Base-by-base conservation (phyloP, 331 rosid species). In the Erythrophleum ivorense region DNA sequence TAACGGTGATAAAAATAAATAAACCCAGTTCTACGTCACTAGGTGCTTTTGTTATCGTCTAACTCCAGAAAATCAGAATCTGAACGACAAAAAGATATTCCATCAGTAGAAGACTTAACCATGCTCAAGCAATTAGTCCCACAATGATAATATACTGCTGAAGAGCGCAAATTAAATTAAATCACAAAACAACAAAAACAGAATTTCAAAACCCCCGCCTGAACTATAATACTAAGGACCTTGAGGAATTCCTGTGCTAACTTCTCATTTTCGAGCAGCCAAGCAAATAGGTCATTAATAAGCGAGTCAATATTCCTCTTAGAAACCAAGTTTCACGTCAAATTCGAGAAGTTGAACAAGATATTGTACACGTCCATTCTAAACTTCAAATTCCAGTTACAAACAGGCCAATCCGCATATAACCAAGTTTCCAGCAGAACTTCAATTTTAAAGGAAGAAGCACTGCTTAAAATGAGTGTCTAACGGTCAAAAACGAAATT, bases 401-500 rank as follows among this genome's bases (percentile, higher is more conserved):
- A 59, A 38, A 68, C 75, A 77, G 55, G 24, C 63, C 21, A 49
- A 78, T 50, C 64, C 4, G n/a, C 65, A 77, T 72, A 6, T 43
- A 75, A 65, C 41, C 57, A 73, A 76, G 77, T 66, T 78, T 72
- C 19, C 4, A 11, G 18, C 62, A 24, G 43, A 83, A 53, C 77
- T 68, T 65, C 60, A 71, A 70, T 55, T 81, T 54, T 40, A 66
- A 77, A 64, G 8, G 78, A 77, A 49, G 48, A 71, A 63, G 33
- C 68, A 79, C 76, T 4, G 82, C 79, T 84, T 75, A 65, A 69
- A 81, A 80, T 36, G 59, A 81, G 83, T 50, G 80, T 45, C 53
- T 14, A 83, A 83, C 88, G 86, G 87, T 86, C 85, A 72, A 59
- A 75, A 79, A 41, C 34, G 83, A 80, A 80, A 76, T 72, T 50